Conservation (phyloP, 805 yeast genomes). For the Candida alai region DNA sequence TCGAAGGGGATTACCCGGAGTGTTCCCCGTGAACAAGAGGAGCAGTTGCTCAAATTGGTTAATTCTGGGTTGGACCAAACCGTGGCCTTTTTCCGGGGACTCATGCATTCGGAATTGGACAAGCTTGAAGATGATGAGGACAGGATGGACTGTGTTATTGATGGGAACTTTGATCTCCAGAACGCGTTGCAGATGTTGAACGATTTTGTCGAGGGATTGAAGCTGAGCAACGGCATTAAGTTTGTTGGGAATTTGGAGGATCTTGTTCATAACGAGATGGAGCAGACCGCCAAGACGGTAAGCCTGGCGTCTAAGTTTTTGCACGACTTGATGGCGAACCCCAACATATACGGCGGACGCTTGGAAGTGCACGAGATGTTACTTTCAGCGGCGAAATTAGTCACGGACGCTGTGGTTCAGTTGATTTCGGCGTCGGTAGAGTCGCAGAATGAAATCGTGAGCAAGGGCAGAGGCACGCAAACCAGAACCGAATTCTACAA, state of each 20-base stretch:
- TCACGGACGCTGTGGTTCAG: slow-evolving; percentile 71
- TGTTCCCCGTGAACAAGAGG: slow-evolving; percentile 52
- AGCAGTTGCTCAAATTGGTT: slow-evolving; percentile 44
- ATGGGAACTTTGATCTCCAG: slow-evolving; percentile 72
- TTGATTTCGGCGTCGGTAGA: slow-evolving; percentile 74
- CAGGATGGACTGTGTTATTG: slow-evolving; percentile 72
- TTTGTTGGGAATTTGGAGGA: slow-evolving; percentile 57
- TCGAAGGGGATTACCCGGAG: slow-evolving; percentile 65
- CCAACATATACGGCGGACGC: slow-evolving; percentile 52
- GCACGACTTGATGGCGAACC: slow-evolving; percentile 48
- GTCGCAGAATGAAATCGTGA: slow-evolving; percentile 77
- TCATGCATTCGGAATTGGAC: slow-evolving; percentile 51
- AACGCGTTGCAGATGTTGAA: slow-evolving; percentile 59
- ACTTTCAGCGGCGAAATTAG: slow-evolving; percentile 71
- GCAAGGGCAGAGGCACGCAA: slow-evolving; percentile 61
- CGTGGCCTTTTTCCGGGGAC: slow-evolving; percentile 56
- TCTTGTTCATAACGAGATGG: slow-evolving; percentile 70
- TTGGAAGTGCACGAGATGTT: slow-evolving; percentile 73
- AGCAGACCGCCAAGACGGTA: slow-evolving; percentile 67
- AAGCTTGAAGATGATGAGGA: slow-evolving; percentile 54
- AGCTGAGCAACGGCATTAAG: slow-evolving; percentile 27
- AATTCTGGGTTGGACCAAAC: slow-evolving; percentile 57
- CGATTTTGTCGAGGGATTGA: slow-evolving; percentile 52
- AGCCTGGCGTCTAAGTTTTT: slow-evolving; percentile 61
- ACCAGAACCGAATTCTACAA: slow-evolving; percentile 74